Conservation (phyloP, 768 basidiomycete species). For the Russula brevipes region DNA sequence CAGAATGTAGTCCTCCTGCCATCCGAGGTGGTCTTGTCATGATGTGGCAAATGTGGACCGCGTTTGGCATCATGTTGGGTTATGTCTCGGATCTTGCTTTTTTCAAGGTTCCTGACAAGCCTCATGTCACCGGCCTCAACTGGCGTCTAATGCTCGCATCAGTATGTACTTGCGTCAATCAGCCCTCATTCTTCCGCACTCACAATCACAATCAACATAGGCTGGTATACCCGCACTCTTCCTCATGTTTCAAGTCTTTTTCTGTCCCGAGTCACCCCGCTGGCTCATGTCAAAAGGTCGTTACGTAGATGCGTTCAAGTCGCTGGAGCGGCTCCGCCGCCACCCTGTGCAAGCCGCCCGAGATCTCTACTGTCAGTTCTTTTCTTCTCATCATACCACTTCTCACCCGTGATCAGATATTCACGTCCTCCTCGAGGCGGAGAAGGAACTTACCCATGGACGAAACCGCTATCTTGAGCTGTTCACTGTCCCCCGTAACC, state of each 20-base stretch:
- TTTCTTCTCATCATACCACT: neutral
- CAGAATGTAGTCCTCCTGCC: slow-evolving; percentile 71
- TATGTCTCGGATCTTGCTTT: slow-evolving; percentile 62
- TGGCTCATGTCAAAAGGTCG: slow-evolving; percentile 81
- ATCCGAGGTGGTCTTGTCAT: slow-evolving; percentile 89
- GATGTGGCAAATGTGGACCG: slow-evolving; percentile 90
- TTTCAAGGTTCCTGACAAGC: slow-evolving; percentile 44
- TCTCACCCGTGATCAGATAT: slow-evolving; percentile 40
- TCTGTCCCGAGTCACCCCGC: slow-evolving; percentile 67
- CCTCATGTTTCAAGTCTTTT: slow-evolving; percentile 41
- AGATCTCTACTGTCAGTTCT: slow-evolving; percentile 55
- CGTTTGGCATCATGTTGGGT: slow-evolving; percentile 77
- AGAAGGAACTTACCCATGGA: slow-evolving; percentile 52
- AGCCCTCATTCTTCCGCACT: neutral
- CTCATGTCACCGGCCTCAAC: slow-evolving; percentile 55
- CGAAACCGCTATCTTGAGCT: slow-evolving; percentile 58
- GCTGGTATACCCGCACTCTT: slow-evolving; percentile 40
- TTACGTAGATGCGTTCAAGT: slow-evolving; percentile 58
- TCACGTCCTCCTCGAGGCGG: slow-evolving; percentile 62
- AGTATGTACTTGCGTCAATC: slow-evolving; percentile 43
- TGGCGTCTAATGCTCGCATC: slow-evolving; percentile 80
- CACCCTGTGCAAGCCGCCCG: slow-evolving; percentile 72
- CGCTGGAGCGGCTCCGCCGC: slow-evolving; percentile 61
- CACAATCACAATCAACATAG: slow-evolving; percentile 24
- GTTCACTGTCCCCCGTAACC: slow-evolving; percentile 69